Conservation (phyloP, 2,329 filamentous ascomycete genomes). For the Xylariales sp. region DNA sequence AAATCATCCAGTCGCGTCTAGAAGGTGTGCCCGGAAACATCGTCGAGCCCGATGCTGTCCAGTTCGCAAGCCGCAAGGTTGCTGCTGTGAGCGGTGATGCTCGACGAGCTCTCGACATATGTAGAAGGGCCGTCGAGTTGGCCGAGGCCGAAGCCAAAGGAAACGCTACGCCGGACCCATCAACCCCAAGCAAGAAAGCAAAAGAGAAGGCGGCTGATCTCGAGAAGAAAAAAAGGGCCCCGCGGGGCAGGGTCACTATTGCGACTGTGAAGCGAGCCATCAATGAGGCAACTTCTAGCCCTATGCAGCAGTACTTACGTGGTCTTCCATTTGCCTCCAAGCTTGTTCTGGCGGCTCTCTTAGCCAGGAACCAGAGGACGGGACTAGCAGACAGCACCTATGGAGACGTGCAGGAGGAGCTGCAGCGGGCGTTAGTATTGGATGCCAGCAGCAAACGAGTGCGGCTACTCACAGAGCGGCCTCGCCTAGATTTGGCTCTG, state of each 20-base stretch:
- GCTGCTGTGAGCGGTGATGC: constrained; percentile 95
- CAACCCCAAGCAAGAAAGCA: constrained; percentile 58
- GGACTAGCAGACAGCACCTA: constrained; percentile 84
- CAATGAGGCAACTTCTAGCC: constrained; percentile 88
- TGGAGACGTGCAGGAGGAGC: constrained; percentile 85
- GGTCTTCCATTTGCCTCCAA: constrained; percentile 78
- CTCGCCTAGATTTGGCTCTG: not conserved
- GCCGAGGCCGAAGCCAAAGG: constrained; percentile 66
- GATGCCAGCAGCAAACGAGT: constrained; percentile 57
- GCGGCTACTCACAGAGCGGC: constrained; percentile 44
- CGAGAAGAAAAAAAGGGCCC: constrained; percentile 34
- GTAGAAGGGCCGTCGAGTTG: constrained; percentile 88
- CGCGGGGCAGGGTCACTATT: constrained; percentile 70
- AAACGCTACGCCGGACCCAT: constrained; percentile 36
- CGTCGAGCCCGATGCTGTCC: constrained; percentile 87
- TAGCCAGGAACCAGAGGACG: constrained; percentile 73
- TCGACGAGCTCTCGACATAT: constrained; percentile 88
- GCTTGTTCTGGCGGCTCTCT: constrained; percentile 76
- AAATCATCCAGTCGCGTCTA: constrained; percentile 91
- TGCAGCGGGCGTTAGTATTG: constrained; percentile 62
- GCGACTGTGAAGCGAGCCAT: constrained; percentile 91
- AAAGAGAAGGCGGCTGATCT: constrained; percentile 24
- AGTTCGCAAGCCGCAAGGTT: constrained; percentile 95
- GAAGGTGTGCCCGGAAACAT: constrained; percentile 84
- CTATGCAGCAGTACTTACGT: constrained; percentile 83